Evolutionary conservation across 345 rosid genomes (phyloP).

Genomic region (Eucalyptus pauciflora): DNA sequence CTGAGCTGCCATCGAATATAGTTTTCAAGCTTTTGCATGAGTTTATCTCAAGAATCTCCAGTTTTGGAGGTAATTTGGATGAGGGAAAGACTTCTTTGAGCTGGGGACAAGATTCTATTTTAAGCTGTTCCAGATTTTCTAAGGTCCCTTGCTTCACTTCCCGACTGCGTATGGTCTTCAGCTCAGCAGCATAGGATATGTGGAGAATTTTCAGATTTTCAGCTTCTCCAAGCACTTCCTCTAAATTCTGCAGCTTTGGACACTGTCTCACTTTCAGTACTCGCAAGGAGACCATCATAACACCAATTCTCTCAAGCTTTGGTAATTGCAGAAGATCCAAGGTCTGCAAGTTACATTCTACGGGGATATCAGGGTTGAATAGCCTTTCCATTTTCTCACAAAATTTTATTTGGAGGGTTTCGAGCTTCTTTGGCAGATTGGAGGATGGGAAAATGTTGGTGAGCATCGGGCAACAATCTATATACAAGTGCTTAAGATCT

Average conservation of each 20-base stretch:
- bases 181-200: background rate
- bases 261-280: no score
- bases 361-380: background rate
- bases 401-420: conserved; percentile 16
- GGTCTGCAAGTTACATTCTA: background rate
- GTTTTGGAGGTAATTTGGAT: background rate
- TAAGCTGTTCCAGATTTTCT: background rate
- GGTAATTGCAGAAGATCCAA: conserved; percentile 16
- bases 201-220: background rate
- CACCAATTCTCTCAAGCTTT: no score
- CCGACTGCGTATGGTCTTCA: background rate
- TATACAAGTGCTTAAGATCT: conserved; percentile 21
- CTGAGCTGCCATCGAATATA: background rate
- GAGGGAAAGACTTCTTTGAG: background rate
- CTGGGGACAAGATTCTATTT: background rate
- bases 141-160: background rate
- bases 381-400: conserved; percentile 30
- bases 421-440: conserved; percentile 12
- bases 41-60: background rate
- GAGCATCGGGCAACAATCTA: conserved; percentile 40
- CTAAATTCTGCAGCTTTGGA: no score
- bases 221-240: no score
- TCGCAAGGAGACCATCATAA: no score
- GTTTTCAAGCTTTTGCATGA: background rate
- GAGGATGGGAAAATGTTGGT: background rate